Conservation (phyloP, 768 basidiomycete genomes). For the Mycena haematopus region DNA sequence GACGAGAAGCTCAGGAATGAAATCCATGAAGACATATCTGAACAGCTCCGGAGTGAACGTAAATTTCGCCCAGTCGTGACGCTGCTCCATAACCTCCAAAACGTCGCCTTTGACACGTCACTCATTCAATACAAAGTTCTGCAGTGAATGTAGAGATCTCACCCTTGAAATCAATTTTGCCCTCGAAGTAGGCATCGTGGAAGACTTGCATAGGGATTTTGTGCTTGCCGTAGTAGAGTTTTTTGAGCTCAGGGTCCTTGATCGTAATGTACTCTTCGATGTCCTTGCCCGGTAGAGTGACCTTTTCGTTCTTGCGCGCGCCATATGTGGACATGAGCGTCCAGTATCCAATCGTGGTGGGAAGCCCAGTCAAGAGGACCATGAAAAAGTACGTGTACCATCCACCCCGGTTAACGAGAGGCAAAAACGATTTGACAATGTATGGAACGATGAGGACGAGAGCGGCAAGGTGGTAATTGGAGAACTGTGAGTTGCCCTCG, state of each 20-base stretch:
- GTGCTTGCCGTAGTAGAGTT: conserved; percentile 78
- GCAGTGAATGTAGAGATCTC: conserved; percentile 29
- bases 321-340: conserved; percentile 84
- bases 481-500: conserved; percentile 87
- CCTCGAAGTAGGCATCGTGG: conserved; percentile 97
- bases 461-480: conserved; percentile 78
- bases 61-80: conserved; percentile 96
- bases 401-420: conserved; percentile 83
- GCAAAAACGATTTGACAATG: conserved; percentile 81
- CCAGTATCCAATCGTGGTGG: conserved; percentile 90
- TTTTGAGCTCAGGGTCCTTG: conserved; percentile 82
- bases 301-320: conserved; percentile 82
- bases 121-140: neutral
- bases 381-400: conserved; percentile 88
- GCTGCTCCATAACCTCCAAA: conserved; percentile 89
- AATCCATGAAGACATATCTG: conserved; percentile 87
- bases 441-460: conserved; percentile 84
- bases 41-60: conserved; percentile 89
- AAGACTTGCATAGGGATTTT: conserved; percentile 99
- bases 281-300: conserved; percentile 81
- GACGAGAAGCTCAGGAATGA: conserved; percentile 92
- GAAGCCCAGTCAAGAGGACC: conserved; percentile 73
- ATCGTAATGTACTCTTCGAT: conserved; percentile 92
- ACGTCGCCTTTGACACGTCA: conserved; percentile 72
- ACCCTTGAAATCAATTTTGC: conserved; percentile 97